Conservation (phyloP, 345 rosid genomes). For the Conringia planisiliqua region DNA sequence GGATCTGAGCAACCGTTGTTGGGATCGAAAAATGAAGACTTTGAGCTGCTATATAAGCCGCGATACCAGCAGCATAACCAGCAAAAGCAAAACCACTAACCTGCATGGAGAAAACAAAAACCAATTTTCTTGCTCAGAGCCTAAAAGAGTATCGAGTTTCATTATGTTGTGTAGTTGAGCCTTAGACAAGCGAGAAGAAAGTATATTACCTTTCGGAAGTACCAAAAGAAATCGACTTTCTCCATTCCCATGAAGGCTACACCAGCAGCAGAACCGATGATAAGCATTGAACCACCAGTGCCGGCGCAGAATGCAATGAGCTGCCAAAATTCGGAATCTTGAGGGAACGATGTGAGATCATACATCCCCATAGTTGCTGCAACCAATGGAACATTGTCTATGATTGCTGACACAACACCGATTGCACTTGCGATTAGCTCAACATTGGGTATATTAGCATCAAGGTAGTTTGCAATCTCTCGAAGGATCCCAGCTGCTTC, state of each 20-base stretch:
- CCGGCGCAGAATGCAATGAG: slow-evolving; percentile 91
- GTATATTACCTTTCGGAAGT: slow-evolving; percentile 65
- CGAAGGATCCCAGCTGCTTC: slow-evolving; percentile 93
- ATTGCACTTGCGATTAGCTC: slow-evolving; percentile 82
- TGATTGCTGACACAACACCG: slow-evolving; percentile 82
- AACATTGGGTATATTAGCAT: slow-evolving; percentile 65
- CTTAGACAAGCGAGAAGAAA: not conserved
- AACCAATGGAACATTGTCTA: slow-evolving; percentile 90
- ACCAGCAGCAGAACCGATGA: slow-evolving; percentile 96
- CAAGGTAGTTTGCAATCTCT: slow-evolving; percentile 89
- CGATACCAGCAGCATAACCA: slow-evolving; percentile 82
- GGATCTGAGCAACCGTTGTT: slow-evolving; percentile 55
- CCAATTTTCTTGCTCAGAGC: too few species aligned
- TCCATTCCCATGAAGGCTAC: slow-evolving; percentile 99
- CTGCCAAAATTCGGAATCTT: slow-evolving; percentile 93
- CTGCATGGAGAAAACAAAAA: slow-evolving; percentile 38
- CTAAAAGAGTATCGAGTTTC: not conserved
- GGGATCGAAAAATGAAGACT: slow-evolving; percentile 48
- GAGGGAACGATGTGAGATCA: slow-evolving; percentile 77
- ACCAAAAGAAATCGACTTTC: slow-evolving; percentile 96
- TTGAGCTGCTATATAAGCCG: slow-evolving; percentile 48
- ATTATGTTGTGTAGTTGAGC: not conserved
- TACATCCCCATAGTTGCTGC: slow-evolving; percentile 99
- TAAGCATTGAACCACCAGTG: slow-evolving; percentile 91
- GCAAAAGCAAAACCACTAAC: slow-evolving; percentile 94